Base-by-base conservation (phyloP, 75 land plant genomes). In the Pinus taeda region DNA sequence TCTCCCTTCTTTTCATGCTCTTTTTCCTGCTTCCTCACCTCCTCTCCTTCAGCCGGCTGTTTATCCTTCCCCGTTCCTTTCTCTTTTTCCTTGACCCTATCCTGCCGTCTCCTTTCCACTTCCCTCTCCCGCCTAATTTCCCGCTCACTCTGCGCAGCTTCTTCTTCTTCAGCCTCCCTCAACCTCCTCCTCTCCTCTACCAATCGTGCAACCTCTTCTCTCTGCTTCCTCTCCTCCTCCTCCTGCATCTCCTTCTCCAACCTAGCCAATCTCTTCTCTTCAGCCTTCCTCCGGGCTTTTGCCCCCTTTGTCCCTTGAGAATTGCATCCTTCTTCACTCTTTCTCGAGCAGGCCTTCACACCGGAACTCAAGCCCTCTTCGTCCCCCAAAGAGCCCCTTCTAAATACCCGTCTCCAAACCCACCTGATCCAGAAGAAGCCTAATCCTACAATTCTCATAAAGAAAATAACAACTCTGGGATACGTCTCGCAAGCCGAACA, bases 201-300 rank as follows among this genome's bases (percentile, higher is more conserved):
- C 74, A 95, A 75, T 59, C 92, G 86, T 13, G 95, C 95, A 57
- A 95, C 95, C 81, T 95, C 98, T 76, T 95, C 98, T 61, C 98
- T 82, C 74, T 95, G 95, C 74, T 91, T 90, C 61, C 93, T 87
- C 77, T 95, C 98, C 75, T 95, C 98, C 60, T 90, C 98, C 72
- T 95, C 98, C 81, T 85, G 70, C 73, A 88, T 85, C 79, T 95
- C 98, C 76, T 82, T 93, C 75, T 93, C 98, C 76, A 95, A 66
- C 69, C 93, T 85, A 60, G 98, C 98, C 70, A 86, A 95, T 74
- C 95, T 85, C 82, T 86, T 93, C 89, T 95, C 98, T 65, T 95
- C 93, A 33, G 98, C 98, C 79, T 93, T 95, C 73, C 95, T 85
- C 45, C 96, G 82, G 8, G 98, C 98, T 64, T 93, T 95, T 76